phyloP scores from a whole-genome alignment of 768 basidiomycete genomes.

The Boletus huronensis region DNA sequence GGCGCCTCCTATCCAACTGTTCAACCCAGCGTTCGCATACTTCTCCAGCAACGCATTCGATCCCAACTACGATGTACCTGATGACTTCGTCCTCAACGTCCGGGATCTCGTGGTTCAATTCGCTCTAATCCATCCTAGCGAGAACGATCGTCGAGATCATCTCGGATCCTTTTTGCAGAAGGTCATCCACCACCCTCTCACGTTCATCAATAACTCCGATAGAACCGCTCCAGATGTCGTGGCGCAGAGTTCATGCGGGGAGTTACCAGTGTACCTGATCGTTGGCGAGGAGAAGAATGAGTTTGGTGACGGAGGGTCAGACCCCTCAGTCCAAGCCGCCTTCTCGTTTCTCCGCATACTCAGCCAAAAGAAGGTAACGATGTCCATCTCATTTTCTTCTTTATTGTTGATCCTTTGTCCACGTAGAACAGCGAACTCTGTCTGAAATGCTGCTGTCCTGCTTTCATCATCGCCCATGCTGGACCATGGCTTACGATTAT shows the following conservation, averaged over 20 bases:
- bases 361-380: constrained; percentile 6
- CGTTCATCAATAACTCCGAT: not conserved
- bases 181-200: not conserved
- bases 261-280: not conserved
- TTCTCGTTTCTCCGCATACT: constrained; percentile 22
- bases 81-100: constrained; percentile 3
- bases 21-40: constrained; percentile 26
- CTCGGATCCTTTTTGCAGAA: not conserved
- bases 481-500: constrained; percentile 30
- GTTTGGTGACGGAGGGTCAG: constrained; percentile 21
- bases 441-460: constrained; percentile 26
- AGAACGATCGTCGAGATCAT: not conserved
- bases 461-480: constrained; percentile 21
- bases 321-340: constrained; percentile 30
- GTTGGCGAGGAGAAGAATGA: constrained; percentile 22
- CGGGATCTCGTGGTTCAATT: constrained; percentile 13
- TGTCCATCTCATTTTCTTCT: not conserved
- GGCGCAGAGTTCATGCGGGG: not conserved
- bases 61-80: constrained; percentile 1
- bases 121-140: constrained; percentile 9
- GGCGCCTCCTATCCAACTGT: constrained; percentile 8
- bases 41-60: constrained; percentile 24
- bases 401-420: not conserved
- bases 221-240: constrained; percentile 2
- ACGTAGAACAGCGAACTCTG: constrained; percentile 9